Evolutionary conservation across 768 basidiomycete genomes (phyloP), one percentile per base, ranked within the genome.

Genomic region (Pleurotus cornucopiae): DNA sequence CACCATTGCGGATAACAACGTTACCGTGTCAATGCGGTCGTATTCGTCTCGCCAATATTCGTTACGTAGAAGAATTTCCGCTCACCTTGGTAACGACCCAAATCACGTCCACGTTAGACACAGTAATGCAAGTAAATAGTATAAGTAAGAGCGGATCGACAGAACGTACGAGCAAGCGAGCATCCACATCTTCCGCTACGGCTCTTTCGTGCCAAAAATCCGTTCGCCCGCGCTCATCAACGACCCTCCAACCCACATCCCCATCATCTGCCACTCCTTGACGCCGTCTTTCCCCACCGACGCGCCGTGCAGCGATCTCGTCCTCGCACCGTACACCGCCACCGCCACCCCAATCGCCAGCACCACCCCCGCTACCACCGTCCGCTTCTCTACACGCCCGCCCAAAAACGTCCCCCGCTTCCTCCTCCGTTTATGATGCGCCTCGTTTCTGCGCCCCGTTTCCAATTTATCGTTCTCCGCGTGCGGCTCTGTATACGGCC

Each of bases 301-400:
- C 18, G 58, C 62, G 1, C 65, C 68, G 4, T 70, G 64, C 45
- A 63, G 61, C 55, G 54, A 49, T 30, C 43, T 53, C 18, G 47
- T 43, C 13, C 67, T 67, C 40, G 76, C 68, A 26, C 77, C 74
- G 66, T 82, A 84, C 20, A 83, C 71, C 2, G 86, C 86, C 65
- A 91, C 73, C 6, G 87, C 88, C 16, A 89, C 80, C 11, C 86
- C 86, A 4, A 91, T 72, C 11, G 87, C 81, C 23, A 91, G 65
- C 26, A 89, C 78, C 18, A 86, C 86, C 20, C 88, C 84, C 14
- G 83, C 80, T 26, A 88, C 71, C 66, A 88, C 71, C 34, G 75
- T 73, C 58, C 71, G 65, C 57, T 69, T 72, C 58, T 76, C 72
- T 54, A 71, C 48, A 21, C 48, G 67, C 57, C 62, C 64, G 61